Evolutionary conservation across 805 yeast genomes (phyloP).

Genomic region (Komagataella phaffii): DNA sequence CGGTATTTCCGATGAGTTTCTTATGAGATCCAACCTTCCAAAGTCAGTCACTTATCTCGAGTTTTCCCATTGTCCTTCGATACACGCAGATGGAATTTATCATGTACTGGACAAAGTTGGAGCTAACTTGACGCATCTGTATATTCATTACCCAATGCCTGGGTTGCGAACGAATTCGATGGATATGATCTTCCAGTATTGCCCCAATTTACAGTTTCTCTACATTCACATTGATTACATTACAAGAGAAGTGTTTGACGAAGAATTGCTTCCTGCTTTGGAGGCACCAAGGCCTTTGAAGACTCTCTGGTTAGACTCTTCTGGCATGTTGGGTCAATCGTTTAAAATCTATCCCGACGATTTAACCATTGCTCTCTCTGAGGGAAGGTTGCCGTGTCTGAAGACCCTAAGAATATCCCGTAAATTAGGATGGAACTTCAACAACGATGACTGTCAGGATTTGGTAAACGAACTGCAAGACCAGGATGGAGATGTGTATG

Average conservation of each 20-base stretch:
- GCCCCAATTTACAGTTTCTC: conserved; percentile 56
- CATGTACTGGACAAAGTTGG: conserved; percentile 55
- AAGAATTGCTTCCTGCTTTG: conserved; percentile 24
- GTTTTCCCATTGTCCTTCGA: conserved; percentile 77
- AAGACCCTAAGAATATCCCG: conserved; percentile 54
- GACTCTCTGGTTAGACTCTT: conserved; percentile 60
- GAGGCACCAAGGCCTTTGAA: conserved; percentile 31
- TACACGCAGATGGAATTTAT: conserved; percentile 53
- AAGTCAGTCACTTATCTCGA: conserved; percentile 54
- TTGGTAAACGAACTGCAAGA: conserved; percentile 61
- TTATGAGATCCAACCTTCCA: conserved; percentile 63
- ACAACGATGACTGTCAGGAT: conserved; percentile 45
- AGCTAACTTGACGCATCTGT: conserved; percentile 41
- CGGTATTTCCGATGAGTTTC: conserved; percentile 74
- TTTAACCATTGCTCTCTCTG: conserved; percentile 71
- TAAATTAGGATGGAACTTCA: conserved; percentile 77
- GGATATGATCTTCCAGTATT: conserved; percentile 59
- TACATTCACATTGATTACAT: conserved; percentile 74
- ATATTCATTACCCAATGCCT: conserved; percentile 84
- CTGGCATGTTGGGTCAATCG: conserved; percentile 79
- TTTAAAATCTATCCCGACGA: conserved; percentile 81
- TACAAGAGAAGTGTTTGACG: conserved; percentile 35
- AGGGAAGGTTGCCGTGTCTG: conserved; percentile 60
- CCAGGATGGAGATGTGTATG: conserved; percentile 62
- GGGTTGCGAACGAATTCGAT: conserved; percentile 53